These are phyloP conservation scores for Meyerozyma carpophila DNA, from an alignment of 1,139 yeast species.

Conservation along the genomic window DNA sequence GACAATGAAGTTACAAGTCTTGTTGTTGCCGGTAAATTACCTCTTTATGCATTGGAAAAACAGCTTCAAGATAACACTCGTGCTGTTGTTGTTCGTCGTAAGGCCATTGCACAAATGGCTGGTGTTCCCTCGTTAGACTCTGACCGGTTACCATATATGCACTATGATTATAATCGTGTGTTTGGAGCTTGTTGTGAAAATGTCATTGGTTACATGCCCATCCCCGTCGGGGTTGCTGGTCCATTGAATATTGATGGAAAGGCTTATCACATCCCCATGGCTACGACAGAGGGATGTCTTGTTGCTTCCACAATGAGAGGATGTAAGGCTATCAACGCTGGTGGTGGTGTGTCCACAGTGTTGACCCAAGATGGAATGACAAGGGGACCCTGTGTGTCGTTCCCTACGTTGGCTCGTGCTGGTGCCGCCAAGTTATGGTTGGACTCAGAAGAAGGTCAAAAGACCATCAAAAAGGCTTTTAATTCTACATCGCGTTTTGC, in stretches of 20 bases:
- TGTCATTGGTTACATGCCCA: slow-evolving; percentile 92
- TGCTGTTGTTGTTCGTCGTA: slow-evolving; percentile 91
- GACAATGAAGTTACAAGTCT: slow-evolving; percentile 72
- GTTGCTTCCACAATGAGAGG: slow-evolving; percentile 99
- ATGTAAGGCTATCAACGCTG: slow-evolving; percentile 95
- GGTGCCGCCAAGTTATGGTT: slow-evolving; percentile 96
- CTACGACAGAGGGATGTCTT: slow-evolving; percentile 97
- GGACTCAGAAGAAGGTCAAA: slow-evolving; percentile 92
- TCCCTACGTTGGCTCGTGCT: slow-evolving; percentile 76
- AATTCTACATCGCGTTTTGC: slow-evolving; percentile 98
- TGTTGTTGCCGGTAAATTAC: slow-evolving; percentile 73
- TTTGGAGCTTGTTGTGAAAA: slow-evolving; percentile 99
- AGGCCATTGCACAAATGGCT: slow-evolving; percentile 79
- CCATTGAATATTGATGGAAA: slow-evolving; percentile 87
- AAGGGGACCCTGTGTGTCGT: slow-evolving; percentile 95
- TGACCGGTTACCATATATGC: slow-evolving; percentile 67
- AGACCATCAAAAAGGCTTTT: slow-evolving; percentile 77
- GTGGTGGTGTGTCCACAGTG: slow-evolving; percentile 93
- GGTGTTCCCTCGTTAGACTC: slow-evolving; percentile 75
- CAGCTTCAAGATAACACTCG: slow-evolving; percentile 81
- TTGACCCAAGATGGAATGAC: slow-evolving; percentile 98
- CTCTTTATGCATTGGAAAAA: slow-evolving; percentile 90
- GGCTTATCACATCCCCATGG: slow-evolving; percentile 93
- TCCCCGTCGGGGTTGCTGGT: slow-evolving; percentile 98
- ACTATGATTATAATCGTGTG: slow-evolving; percentile 92